These are phyloP conservation scores for Penicillium mononematosum DNA, from an alignment of 495 filamentous ascomycete species.

Conservation along the genomic window DNA sequence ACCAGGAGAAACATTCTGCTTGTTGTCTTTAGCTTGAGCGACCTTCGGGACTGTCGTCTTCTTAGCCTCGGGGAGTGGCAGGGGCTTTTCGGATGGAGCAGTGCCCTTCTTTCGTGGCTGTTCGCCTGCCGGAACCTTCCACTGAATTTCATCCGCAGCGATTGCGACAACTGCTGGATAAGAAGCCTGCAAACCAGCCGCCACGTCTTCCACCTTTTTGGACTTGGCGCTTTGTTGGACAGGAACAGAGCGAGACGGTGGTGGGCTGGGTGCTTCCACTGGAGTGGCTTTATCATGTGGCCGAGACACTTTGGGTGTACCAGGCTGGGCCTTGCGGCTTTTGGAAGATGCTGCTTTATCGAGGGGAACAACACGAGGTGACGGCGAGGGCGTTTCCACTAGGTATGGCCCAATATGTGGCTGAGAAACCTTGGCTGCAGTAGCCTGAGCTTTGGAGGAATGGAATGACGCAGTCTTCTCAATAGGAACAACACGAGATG, in stretches of 20 bases:
- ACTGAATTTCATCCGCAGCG: background rate
- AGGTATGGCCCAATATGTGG: background rate
- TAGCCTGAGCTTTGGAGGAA: background rate
- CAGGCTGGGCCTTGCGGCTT: background rate
- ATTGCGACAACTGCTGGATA: background rate
- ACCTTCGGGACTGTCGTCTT: background rate
- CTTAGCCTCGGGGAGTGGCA: background rate
- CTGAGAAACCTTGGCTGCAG: background rate
- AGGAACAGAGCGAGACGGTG: background rate
- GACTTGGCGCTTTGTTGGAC: background rate
- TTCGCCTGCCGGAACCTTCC: background rate
- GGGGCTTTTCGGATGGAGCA: too few relatives aligned
- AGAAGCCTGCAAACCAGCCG: background rate
- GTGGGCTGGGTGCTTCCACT: background rate
- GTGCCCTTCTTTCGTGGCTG: background rate
- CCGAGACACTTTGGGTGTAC: background rate
- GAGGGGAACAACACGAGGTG: background rate
- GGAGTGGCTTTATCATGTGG: background rate
- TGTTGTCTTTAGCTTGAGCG: background rate
- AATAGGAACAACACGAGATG: background rate
- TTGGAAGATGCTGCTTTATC: background rate
- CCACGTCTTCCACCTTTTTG: background rate
- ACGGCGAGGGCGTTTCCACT: background rate
- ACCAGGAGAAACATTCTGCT: background rate
- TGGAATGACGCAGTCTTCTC: background rate